Evolutionary conservation across 1,284 basidiomycete genomes (phyloP).

Genomic region (Exsudoporus floridanus): DNA sequence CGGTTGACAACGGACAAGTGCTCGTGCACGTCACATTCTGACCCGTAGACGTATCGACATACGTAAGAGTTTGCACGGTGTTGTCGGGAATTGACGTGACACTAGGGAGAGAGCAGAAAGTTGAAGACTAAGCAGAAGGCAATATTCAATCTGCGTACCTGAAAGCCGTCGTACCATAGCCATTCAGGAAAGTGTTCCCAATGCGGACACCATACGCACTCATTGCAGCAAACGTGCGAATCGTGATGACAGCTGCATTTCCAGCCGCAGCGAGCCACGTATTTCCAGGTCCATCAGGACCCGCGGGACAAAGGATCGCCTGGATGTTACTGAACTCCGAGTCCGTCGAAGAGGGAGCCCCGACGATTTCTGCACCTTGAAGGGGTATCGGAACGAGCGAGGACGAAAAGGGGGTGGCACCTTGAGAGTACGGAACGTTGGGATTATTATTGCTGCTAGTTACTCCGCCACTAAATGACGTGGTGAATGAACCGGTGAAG

Average conservation of each 20-base stretch:
- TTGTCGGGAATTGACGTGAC: slow-evolving; percentile 89
- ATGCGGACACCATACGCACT: slow-evolving; percentile 80
- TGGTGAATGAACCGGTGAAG: slow-evolving; percentile 86
- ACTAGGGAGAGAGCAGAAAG: slow-evolving; percentile 43
- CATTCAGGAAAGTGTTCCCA: slow-evolving; percentile 84
- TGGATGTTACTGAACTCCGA: slow-evolving; percentile 68
- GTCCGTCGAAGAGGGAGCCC: slow-evolving; percentile 67
- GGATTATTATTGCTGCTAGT: slow-evolving; percentile 68
- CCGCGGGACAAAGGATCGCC: slow-evolving; percentile 82
- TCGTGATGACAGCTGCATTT: slow-evolving; percentile 68
- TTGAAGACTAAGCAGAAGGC: not conserved
- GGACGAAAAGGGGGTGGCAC: slow-evolving; percentile 84
- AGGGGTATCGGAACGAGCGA: slow-evolving; percentile 88
- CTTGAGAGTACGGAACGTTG: slow-evolving; percentile 71
- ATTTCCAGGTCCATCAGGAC: slow-evolving; percentile 75
- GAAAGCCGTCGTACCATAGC: slow-evolving; percentile 83
- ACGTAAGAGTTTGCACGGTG: slow-evolving; percentile 71
- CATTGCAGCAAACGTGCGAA: slow-evolving; percentile 71
- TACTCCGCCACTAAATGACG: slow-evolving; percentile 63
- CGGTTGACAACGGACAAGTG: slow-evolving; percentile 72
- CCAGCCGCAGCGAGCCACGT: slow-evolving; percentile 84
- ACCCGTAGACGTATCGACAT: slow-evolving; percentile 73
- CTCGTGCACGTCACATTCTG: slow-evolving; percentile 71
- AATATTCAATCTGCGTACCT: slow-evolving; percentile 50
- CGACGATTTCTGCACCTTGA: slow-evolving; percentile 62